These are phyloP conservation scores for Clitopilus passeckerianus DNA, from an alignment of 768 basidiomycete genomes.

Conservation along the genomic window DNA sequence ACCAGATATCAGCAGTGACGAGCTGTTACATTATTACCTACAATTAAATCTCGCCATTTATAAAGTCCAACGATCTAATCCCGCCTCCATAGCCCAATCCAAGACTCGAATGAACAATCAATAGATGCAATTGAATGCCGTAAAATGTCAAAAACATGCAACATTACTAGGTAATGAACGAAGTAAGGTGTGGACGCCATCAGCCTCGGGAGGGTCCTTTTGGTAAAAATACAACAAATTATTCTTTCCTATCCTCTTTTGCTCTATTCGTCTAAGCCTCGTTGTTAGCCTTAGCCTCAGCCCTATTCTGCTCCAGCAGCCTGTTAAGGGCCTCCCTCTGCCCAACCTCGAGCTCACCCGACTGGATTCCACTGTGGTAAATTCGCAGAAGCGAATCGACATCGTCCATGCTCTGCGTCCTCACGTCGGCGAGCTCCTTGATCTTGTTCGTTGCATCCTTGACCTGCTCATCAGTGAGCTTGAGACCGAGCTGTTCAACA, in stretches of 20 bases:
- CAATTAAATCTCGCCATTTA: too few species aligned
- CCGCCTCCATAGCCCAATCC: too few species aligned
- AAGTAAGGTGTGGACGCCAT: not conserved
- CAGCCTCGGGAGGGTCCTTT: not conserved
- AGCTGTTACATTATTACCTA: too few species aligned
- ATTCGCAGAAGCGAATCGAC: slow-evolving; percentile 95
- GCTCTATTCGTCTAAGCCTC: not conserved
- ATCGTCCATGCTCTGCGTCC: slow-evolving; percentile 98
- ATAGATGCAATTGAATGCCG: not conserved
- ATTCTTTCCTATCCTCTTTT: not conserved
- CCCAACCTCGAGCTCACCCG: slow-evolving; percentile 90
- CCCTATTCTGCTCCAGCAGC: slow-evolving; percentile 74
- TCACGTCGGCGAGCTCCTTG: slow-evolving; percentile 98
- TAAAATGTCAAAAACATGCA: not conserved
- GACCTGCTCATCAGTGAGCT: slow-evolving; percentile 86
- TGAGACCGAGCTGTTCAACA: slow-evolving; percentile 92
- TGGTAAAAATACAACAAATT: not conserved
- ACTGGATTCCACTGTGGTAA: slow-evolving; percentile 91
- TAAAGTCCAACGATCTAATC: too few species aligned
- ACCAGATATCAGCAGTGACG: too few species aligned
- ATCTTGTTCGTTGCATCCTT: slow-evolving; percentile 99
- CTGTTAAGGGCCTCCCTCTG: slow-evolving; percentile 89
- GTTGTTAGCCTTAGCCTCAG: not conserved
- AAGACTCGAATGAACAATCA: too few species aligned
- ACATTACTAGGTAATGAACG: not conserved